Evolutionary conservation across 1,284 basidiomycete species (phyloP).

Genomic region (Veloboletus limbatus): DNA sequence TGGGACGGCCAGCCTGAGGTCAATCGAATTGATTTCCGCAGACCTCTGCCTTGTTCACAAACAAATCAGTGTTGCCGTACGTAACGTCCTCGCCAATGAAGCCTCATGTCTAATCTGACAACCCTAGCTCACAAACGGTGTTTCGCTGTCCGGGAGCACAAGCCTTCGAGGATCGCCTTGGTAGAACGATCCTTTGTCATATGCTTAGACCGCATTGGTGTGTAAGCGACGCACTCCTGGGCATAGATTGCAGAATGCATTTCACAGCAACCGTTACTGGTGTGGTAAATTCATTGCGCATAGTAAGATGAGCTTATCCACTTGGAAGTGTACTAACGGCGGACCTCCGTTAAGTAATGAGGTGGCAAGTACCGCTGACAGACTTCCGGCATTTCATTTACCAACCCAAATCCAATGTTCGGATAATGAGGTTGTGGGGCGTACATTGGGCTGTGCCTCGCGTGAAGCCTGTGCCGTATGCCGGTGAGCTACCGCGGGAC

Average conservation of each 20-base stretch:
- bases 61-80: constrained; percentile 60
- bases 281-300: too few relatives aligned
- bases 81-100: constrained; percentile 26
- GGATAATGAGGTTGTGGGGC: constrained; percentile 3
- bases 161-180: constrained; percentile 48
- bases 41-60: constrained; percentile 56
- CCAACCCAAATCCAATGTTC: neutral
- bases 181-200: constrained; percentile 32
- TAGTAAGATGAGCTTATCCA: too few relatives aligned
- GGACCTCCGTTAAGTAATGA: too few relatives aligned
- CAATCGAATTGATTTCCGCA: constrained; percentile 31
- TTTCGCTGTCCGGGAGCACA: constrained; percentile 37
- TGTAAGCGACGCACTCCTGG: constrained; percentile 12
- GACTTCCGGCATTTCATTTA: constrained; percentile 9
- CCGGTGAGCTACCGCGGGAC: too few relatives aligned
- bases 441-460: constrained; percentile 8
- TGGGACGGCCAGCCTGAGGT: constrained; percentile 19
- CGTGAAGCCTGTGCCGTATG: too few relatives aligned
- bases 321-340: too few relatives aligned
- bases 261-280: too few relatives aligned
- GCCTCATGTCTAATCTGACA: constrained; percentile 1
- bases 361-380: too few relatives aligned
- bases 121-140: constrained; percentile 44
- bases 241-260: constrained; percentile 5
- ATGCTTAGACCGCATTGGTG: constrained; percentile 2